Conservation (phyloP, 805 yeast species). For the Dipodascus geniculatus region DNA sequence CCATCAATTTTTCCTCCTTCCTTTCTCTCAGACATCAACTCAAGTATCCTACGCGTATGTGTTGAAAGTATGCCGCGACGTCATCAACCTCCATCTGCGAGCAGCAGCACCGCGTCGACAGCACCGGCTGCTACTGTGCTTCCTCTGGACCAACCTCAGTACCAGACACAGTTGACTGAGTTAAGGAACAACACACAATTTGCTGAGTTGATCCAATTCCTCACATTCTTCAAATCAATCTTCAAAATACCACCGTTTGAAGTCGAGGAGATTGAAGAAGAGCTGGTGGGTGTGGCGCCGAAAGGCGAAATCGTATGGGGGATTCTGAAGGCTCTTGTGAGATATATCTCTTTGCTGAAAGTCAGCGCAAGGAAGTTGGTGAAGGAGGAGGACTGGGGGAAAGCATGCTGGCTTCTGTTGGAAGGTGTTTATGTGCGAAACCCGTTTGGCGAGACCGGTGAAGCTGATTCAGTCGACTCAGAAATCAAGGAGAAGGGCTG, state of each 20-base stretch:
- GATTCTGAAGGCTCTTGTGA: constrained; percentile 6
- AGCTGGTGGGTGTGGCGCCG: constrained; percentile 17
- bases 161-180: constrained; percentile 10
- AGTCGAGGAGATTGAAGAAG: constrained; percentile 23
- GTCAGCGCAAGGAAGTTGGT: constrained; percentile 3
- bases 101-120: too few relatives aligned
- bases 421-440: constrained; percentile 6
- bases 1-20: background rate
- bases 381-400: constrained; percentile 5
- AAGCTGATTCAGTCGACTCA: constrained; percentile 8
- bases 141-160: constrained; percentile 13
- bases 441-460: constrained; percentile 8
- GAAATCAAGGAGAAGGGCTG: constrained; percentile 10
- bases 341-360: constrained; percentile 5
- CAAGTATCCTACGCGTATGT: too few relatives aligned
- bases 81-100: background rate
- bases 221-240: constrained; percentile 15
- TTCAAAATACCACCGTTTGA: constrained; percentile 17
- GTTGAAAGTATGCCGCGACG: background rate
- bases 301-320: constrained; percentile 10
- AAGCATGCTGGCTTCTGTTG: constrained; percentile 7
- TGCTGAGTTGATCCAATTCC: constrained; percentile 20
- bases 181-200: constrained; percentile 24
- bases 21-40: too few relatives aligned
- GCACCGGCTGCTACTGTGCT: too few relatives aligned